phyloP scores from a whole-genome alignment of 768 basidiomycete species.

The Lentinula sp. region DNA sequence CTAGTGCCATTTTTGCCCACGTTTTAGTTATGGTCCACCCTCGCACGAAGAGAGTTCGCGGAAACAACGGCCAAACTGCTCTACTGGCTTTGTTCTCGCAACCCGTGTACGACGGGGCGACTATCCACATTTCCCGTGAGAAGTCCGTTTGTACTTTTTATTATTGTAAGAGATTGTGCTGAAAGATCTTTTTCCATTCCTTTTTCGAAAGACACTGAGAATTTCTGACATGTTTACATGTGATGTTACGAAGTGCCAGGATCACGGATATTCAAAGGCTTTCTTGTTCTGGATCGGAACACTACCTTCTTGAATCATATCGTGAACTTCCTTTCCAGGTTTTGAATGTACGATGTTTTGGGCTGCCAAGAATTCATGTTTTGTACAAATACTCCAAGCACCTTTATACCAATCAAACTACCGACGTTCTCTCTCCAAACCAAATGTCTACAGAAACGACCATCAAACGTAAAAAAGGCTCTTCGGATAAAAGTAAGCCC shows the following conservation, averaged over 20 bases:
- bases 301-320: neutral
- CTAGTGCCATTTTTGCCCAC: no score
- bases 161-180: neutral
- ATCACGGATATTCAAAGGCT: neutral
- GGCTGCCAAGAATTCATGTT: constrained; percentile 1
- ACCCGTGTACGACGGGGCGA: neutral
- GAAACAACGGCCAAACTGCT: no score
- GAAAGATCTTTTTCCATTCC: neutral
- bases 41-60: no score
- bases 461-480: neutral
- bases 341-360: neutral
- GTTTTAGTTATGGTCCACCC: no score
- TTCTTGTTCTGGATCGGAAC: constrained; percentile 1
- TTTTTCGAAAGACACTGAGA: neutral
- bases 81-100: neutral
- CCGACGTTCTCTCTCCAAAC: neutral
- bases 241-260: neutral
- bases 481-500: neutral
- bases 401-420: neutral
- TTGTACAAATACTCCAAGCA: constrained; percentile 1
- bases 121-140: neutral
- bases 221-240: neutral
- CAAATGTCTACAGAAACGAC: neutral
- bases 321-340: neutral
- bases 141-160: neutral